Evolutionary conservation across 768 basidiomycete species (phyloP).

Genomic region (Hygrocybe coccinea): DNA sequence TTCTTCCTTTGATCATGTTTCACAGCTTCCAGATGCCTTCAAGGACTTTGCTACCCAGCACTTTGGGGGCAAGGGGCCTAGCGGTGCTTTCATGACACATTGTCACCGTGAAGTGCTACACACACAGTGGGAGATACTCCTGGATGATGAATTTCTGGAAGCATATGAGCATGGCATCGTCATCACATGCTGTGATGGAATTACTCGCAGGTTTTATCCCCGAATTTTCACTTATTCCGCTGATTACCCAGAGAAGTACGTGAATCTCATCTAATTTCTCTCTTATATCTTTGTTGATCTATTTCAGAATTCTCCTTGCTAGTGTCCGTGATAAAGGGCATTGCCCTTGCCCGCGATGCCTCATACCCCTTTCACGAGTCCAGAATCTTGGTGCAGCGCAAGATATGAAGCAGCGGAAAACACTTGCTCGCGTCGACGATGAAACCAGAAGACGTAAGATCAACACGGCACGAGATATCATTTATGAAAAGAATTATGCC

Average conservation of each 20-base stretch:
- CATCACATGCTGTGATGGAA: constrained; percentile 5
- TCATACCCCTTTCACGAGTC: too few relatives aligned
- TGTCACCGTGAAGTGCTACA: constrained; percentile 6
- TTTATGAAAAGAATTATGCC: too few relatives aligned
- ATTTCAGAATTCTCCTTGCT: constrained; percentile 21
- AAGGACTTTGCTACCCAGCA: not conserved
- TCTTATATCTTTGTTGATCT: not conserved
- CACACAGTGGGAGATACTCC: not conserved
- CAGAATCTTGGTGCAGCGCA: too few relatives aligned
- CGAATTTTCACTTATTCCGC: constrained; percentile 22
- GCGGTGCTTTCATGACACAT: not conserved
- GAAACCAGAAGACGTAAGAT: too few relatives aligned
- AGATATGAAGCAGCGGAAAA: too few relatives aligned
- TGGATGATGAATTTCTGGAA: constrained; percentile 2
- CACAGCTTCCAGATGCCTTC: constrained; percentile 8
- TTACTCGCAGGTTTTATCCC: constrained; percentile 19
- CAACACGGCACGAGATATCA: too few relatives aligned
- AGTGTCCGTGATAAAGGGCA: constrained; percentile 23
- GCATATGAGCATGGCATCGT: constrained; percentile 7
- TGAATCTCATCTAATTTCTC: not conserved
- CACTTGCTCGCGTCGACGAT: too few relatives aligned
- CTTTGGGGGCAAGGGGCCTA: not conserved
- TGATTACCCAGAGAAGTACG: constrained; percentile 23
- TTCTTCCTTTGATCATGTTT: not conserved
- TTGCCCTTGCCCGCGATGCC: too few relatives aligned